Conservation (phyloP, 2,329 filamentous ascomycete genomes). For the Orbilia oligospora region DNA sequence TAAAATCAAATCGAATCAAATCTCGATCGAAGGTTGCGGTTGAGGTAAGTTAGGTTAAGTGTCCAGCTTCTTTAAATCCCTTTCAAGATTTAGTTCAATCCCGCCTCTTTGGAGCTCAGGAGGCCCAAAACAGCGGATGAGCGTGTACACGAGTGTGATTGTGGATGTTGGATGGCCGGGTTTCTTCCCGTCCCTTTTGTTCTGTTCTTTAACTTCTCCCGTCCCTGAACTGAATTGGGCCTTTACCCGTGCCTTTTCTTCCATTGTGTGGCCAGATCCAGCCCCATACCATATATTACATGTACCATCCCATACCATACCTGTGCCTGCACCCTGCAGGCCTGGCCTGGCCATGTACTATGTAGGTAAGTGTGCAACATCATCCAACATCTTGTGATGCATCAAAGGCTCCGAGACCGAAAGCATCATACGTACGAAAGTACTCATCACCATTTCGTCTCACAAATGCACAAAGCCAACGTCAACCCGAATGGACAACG, state of each 20-base stretch:
- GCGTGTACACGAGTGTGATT: slow-evolving; percentile 15
- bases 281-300: background rate
- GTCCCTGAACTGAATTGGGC: slow-evolving; percentile 24
- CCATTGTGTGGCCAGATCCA: slow-evolving; percentile 8
- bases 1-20: slow-evolving; percentile 23
- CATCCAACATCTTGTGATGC: slow-evolving; percentile 19
- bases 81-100: slow-evolving; percentile 8
- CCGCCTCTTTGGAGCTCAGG: slow-evolving; percentile 23
- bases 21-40: slow-evolving; percentile 15
- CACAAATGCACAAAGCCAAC: slow-evolving; percentile 9
- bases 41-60: too few species aligned
- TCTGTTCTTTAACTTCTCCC: background rate
- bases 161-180: slow-evolving; percentile 30
- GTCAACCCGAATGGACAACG: background rate
- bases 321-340: too few species aligned
- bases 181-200: slow-evolving; percentile 38
- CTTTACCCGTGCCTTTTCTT: slow-evolving; percentile 22
- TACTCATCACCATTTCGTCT: background rate
- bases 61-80: slow-evolving; percentile 26
- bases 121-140: slow-evolving; percentile 11
- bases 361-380: background rate
- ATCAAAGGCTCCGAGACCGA: slow-evolving; percentile 1
- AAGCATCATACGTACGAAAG: too few species aligned
- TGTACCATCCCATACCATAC: too few species aligned
- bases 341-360: too few species aligned